A percentile compares a stretch with the other conserved stretches of the same genome.
phyloP scores from a whole-genome alignment of 2,329 filamentous ascomycete genomes.

The Fusarium neocosmosporiellum region DNA sequence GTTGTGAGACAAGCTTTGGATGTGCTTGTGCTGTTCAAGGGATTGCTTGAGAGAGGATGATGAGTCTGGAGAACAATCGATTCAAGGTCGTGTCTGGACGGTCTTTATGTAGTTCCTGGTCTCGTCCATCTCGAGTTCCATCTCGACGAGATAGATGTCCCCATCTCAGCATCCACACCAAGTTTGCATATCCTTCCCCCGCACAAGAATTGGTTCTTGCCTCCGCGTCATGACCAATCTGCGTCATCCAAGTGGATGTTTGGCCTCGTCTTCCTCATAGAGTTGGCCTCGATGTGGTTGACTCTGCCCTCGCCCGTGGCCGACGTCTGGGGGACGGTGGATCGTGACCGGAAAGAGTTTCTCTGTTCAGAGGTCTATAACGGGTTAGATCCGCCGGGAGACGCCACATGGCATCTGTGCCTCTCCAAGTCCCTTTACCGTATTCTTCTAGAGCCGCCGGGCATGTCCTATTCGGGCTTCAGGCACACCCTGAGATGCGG shows the following conservation, averaged over 20 bases:
- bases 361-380: constrained; percentile 24
- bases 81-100: background rate
- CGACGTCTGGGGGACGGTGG: constrained; percentile 38
- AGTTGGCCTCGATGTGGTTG: constrained; percentile 29
- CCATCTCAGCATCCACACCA: constrained; percentile 7
- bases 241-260: constrained; percentile 33
- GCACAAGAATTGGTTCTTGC: constrained; percentile 21
- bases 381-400: constrained; percentile 38
- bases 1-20: background rate
- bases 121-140: constrained; percentile 2
- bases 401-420: background rate
- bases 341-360: constrained; percentile 36
- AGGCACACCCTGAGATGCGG: background rate
- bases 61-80: constrained; percentile 20
- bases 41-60: constrained; percentile 14
- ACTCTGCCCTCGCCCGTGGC: constrained; percentile 19
- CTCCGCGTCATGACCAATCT: constrained; percentile 37
- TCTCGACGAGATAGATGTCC: constrained; percentile 6
- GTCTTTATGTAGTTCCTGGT: constrained; percentile 30
- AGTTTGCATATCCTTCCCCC: constrained; percentile 32
- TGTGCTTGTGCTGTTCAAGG: background rate
- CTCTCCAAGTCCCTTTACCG: background rate
- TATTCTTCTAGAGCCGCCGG: constrained; percentile 38
- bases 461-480: background rate
- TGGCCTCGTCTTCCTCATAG: constrained; percentile 27